Base-by-base conservation (phyloP, 257 asterid genomes). In the Rubia yunnanensis region DNA sequence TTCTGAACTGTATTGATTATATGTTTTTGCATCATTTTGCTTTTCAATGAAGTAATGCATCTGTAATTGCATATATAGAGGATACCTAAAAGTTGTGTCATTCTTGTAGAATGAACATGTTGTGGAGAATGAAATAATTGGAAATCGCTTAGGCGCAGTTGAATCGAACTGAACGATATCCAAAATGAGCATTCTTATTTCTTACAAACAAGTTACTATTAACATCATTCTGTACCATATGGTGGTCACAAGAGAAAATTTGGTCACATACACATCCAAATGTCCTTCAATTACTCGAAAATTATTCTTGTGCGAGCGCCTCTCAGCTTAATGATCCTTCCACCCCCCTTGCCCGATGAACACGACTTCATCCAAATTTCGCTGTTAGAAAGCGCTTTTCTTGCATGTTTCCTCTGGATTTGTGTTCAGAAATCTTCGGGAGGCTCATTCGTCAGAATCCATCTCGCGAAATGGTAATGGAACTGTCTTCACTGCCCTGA, bases 401-500 rank as follows among this genome's bases (percentile, higher is more conserved):
- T 15, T 44, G 67, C 5, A 53, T 59, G 72, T 41, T 38, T 57
- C 38, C 60, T 31, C 34, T 18, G 60, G 68, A 62, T 48, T 24
- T 32, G 39, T 63, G 39, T 54, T 61, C 72, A 72, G 9, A 34
- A 41, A 24, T 64, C n/a, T 60, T 48, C 3, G 11, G 22, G n/a
- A 49, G 55, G 63, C 60, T 79, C 68, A 82, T 34, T 82, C 76
- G 70, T 92, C 97, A 0, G 95, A 89, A 57, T 88, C 95, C 23
- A 73, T 65, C 68, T 84, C 96, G 7, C 83, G 83, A 70, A 89
- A 92, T 14, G 97, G 99, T 70, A 92, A 73, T 7, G 99, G 99
- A 72, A 92, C 97, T 48, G 90, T 65, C 76, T 86, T 87, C 76
- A 92, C 95, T 38, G 97, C 99, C 75, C 99, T 84, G 50, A 79